Base-by-base conservation (phyloP, 495 filamentous ascomycete species). In the Annulohypoxylon maeteangense region DNA sequence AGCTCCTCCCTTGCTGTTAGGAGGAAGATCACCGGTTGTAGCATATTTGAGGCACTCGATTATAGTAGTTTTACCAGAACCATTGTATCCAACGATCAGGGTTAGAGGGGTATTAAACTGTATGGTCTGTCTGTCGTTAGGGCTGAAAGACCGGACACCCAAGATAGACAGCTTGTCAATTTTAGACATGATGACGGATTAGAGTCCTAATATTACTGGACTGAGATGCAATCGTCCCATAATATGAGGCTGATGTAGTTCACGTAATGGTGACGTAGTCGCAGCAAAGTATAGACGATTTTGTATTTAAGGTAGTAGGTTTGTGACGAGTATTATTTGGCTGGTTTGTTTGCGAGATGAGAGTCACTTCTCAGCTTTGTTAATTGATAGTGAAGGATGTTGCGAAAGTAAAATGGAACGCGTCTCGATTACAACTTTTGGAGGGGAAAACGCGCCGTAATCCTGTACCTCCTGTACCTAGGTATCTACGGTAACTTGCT, bases 1-100 rank as follows among this genome's bases (percentile, higher is more conserved):
- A 53, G 96, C 95, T 29, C 95, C 95, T 38, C 93, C 91, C 76
- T 91, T 93, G 83, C 91, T 95, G 82, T 97, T 97, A 27, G 94
- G 94, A 23, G 95, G 95, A 1, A 97, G 86, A 67, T 97, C 91
- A 56, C 95, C 95, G 11, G 94, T 98, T 32, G 96, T 97, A 47
- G 91, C 94, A 90, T 97, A 99, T 77, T 98, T 98, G 72, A 99
- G 93, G 76, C 95, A 97, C 79, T 99, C 95, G 81, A 99, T 98
- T 78, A 99, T 97, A 48, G 96, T 98, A 87, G 95, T 99, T 82
- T 99, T 99, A 45, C 96, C 95, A 7, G 94, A 97, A 62, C 95
- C 95, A 84, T 99, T 99, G 74, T 92, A 92, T 45, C 95, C 95
- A 58, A 99, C 95, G 68, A 99, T 98, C 56, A 99, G 85, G 7